Evolutionary conservation across 192 early-diverging fungal genomes (phyloP), one percentile per base, ranked within the genome.

Genomic region (Bifiguratus adelaidae): DNA sequence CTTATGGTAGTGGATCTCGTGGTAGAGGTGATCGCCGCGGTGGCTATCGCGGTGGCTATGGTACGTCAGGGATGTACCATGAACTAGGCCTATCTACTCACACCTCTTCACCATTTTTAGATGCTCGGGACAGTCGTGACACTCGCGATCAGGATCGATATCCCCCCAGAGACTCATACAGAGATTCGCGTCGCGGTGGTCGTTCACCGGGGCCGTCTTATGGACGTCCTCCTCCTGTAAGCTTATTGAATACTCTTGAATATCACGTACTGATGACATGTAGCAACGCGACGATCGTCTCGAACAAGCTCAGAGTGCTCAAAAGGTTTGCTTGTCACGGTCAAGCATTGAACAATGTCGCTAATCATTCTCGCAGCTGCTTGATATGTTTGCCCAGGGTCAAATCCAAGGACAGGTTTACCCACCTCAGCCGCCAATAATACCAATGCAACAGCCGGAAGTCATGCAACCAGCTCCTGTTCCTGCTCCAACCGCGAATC

Each of bases 301-400:
- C 12, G 55, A 57, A 34, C 55, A 57, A 32, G 55, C 55, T 0
- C 55, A 57, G 41, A 57, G 51, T 42, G 55, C 55, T 5, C 55
- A 57, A 22, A 47, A 57, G 28, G 48, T 50, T 20, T n/a, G 22
- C 3, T 1, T 15, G 0, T 9, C 1, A 1, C 1, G 40, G 7
- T 1, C 1, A 20, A 22, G n/a, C 22, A 20, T 7, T 1, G 23
- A 0, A 11, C 13, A 6, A n/a, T 23, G 15, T 4, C 3, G 22
- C 12, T 3, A 23, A 21, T 16, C 22, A 21, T 35, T 48, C 21
- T 37, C 25, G 23, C 12, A 50, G 48, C 34, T 57, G 1, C 19
- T 57, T 0, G 50, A 47, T 0, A 57, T 57, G 55, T 18, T 57
- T 5, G 48, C 55, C 16, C 48, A 49, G 15, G 41, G 33, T 13